These are phyloP conservation scores for Paracorniculantispora psalliotae DNA, from an alignment of 2,329 filamentous ascomycete species.

Conservation along the genomic window DNA sequence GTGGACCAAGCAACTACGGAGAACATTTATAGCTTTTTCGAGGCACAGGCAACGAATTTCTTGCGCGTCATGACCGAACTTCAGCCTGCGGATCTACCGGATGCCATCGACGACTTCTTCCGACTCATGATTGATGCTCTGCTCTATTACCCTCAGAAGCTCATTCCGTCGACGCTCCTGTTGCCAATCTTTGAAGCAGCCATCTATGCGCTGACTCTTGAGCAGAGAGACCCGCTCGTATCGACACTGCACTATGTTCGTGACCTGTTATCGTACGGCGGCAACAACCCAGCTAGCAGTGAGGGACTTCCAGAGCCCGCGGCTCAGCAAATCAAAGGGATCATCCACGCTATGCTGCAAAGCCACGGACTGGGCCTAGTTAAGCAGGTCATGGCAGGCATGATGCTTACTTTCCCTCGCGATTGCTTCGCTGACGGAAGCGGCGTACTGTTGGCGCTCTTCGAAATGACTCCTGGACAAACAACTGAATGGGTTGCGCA, in stretches of 20 bases:
- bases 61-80: conserved; percentile 84
- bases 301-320: conserved; percentile 52
- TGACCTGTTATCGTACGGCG: conserved; percentile 84
- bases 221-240: conserved; percentile 86
- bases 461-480: conserved; percentile 77
- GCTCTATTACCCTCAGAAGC: conserved; percentile 82
- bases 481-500: conserved; percentile 77
- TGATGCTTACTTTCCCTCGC: conserved; percentile 98
- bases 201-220: conserved; percentile 77
- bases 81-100: conserved; percentile 66
- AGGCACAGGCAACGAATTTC: conserved; percentile 86
- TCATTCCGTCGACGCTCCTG: conserved; percentile 75
- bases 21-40: conserved; percentile 90
- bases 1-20: conserved; percentile 78
- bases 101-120: conserved; percentile 95
- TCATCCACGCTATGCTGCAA: conserved; percentile 67
- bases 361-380: conserved; percentile 72
- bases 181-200: conserved; percentile 82
- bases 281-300: conserved; percentile 64
- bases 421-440: conserved; percentile 95
- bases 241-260: conserved; percentile 90
- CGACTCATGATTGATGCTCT: conserved; percentile 86
- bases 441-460: conserved; percentile 82
- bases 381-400: conserved; percentile 87
- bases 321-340: conserved; percentile 63